Conservation (phyloP, 2,329 filamentous ascomycete species). For the Epichloe scottii region DNA sequence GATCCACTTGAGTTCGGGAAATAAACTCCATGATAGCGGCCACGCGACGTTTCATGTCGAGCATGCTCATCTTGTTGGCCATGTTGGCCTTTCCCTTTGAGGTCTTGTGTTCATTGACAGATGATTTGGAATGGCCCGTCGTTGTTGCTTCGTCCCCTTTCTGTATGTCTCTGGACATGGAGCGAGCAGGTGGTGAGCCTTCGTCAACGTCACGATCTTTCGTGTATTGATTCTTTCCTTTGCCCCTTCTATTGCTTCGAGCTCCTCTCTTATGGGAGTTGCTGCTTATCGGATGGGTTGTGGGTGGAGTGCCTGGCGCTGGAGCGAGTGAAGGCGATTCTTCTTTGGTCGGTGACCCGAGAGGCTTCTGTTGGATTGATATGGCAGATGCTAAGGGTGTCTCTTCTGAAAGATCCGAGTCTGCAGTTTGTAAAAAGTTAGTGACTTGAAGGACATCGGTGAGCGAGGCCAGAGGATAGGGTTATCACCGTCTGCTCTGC, state of each 20-base stretch:
- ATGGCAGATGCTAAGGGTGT: conserved; percentile 34
- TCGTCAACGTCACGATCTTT: conserved; percentile 55
- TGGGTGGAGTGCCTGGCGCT: conserved; percentile 28
- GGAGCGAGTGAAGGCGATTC: conserved; percentile 19
- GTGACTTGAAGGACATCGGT: background rate
- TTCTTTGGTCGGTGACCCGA: conserved; percentile 16
- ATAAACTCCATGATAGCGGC: conserved; percentile 83
- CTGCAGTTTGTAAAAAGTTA: conserved; percentile 23
- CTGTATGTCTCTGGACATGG: conserved; percentile 37
- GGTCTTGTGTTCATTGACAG: conserved; percentile 35
- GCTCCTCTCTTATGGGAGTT: conserved; percentile 45
- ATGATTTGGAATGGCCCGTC: conserved; percentile 21
- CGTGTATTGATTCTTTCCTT: conserved; percentile 72
- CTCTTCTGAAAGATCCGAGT: conserved; percentile 63
- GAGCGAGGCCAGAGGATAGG: background rate
- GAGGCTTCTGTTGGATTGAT: conserved; percentile 15
- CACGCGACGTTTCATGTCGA: conserved; percentile 76
- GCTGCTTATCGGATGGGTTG: conserved; percentile 32
- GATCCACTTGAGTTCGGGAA: conserved; percentile 73
- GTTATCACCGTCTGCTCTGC: conserved; percentile 62
- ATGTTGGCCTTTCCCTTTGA: conserved; percentile 38
- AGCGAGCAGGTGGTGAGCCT: conserved; percentile 44
- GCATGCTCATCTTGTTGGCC: conserved; percentile 65
- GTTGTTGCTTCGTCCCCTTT: conserved; percentile 23
- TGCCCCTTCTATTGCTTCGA: conserved; percentile 52